Evolutionary conservation across 345 rosid genomes (phyloP).

Genomic region (Melastoma malabathricum): DNA sequence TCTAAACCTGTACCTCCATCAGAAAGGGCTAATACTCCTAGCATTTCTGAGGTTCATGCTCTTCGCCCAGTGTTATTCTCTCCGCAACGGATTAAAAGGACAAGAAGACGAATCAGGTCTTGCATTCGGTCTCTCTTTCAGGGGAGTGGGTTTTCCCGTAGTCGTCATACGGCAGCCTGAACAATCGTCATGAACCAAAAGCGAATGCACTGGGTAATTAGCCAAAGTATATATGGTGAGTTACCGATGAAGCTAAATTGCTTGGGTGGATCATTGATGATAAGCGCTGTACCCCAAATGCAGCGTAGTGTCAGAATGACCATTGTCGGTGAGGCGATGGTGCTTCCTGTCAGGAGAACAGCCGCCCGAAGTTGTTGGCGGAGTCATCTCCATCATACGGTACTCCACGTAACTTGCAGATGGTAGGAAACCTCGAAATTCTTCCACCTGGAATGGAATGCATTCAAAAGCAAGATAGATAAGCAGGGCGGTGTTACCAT

Average conservation of each 20-base stretch:
- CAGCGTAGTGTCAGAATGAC: conserved; percentile 76
- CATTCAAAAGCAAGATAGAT: not conserved
- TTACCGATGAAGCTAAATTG: no score
- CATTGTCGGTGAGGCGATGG: conserved; percentile 28
- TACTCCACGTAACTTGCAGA: conserved; percentile 37
- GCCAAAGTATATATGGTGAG: no score
- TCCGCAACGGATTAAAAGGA: no score
- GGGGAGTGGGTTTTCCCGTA: conserved; percentile 39
- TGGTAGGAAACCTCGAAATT: conserved; percentile 61
- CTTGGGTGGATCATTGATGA: not conserved
- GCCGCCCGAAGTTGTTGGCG: conserved; percentile 15
- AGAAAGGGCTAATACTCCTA: no score
- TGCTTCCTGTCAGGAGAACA: conserved; percentile 23
- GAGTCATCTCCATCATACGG: conserved; percentile 39
- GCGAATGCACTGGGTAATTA: not conserved
- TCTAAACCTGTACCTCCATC: no score
- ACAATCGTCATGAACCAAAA: not conserved
- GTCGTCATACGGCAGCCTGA: conserved; percentile 48
- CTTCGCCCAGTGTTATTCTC: no score
- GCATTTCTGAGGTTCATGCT: no score
- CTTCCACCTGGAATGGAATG: conserved; percentile 42
- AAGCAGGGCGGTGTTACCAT: no score
- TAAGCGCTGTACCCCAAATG: conserved; percentile 48
- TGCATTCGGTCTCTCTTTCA: conserved; percentile 21
- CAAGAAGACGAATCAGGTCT: conserved; percentile 10